A percentile compares a stretch with the other conserved stretches of the same genome.
Conservation (phyloP, 2,329 filamentous ascomycete species). For the Teratosphaeria pseudoeucalypti region DNA sequence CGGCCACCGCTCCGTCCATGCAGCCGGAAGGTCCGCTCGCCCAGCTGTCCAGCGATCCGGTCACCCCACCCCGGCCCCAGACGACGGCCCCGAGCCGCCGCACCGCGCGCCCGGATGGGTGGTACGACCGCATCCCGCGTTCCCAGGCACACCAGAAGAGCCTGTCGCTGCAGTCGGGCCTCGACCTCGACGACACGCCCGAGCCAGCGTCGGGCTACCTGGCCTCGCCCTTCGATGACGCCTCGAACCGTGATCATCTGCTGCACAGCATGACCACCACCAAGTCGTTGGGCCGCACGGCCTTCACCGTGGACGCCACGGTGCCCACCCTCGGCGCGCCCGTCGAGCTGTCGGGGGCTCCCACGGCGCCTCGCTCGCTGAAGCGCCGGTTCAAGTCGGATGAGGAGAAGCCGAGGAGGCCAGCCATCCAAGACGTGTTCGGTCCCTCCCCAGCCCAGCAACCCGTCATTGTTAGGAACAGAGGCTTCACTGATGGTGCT, state of each 20-base stretch:
- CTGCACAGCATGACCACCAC: constrained; percentile 24
- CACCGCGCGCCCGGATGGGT: constrained; percentile 25
- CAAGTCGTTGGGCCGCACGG: constrained; percentile 23
- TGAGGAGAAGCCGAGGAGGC: constrained; percentile 36
- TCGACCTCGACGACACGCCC: constrained; percentile 27
- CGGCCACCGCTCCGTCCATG: constrained; percentile 43
- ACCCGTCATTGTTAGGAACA: constrained; percentile 48
- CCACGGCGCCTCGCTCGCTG: constrained; percentile 41
- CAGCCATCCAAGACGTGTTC: constrained; percentile 36
- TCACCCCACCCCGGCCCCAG: constrained; percentile 7
- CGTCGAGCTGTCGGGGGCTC: constrained; percentile 43
- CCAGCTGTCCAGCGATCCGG: constrained; percentile 32
- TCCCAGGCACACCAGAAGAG: constrained; percentile 41
- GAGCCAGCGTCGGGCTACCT: constrained; percentile 16
- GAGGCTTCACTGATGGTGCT: constrained; percentile 52
- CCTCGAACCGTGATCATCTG: constrained; percentile 15
- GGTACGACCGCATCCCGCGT: constrained; percentile 32
- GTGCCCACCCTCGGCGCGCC: constrained; percentile 38
- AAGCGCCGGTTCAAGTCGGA: constrained; percentile 50
- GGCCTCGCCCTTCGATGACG: constrained; percentile 35
- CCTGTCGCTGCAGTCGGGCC: constrained; percentile 38
- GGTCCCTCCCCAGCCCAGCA: constrained; percentile 37
- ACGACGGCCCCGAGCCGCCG: constrained; percentile 23
- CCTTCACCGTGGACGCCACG: constrained; percentile 17
- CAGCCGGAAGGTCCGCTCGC: constrained; percentile 39